Evolutionary conservation across 306 rosid genomes (phyloP).

Genomic region (Prunus salicina): DNA sequence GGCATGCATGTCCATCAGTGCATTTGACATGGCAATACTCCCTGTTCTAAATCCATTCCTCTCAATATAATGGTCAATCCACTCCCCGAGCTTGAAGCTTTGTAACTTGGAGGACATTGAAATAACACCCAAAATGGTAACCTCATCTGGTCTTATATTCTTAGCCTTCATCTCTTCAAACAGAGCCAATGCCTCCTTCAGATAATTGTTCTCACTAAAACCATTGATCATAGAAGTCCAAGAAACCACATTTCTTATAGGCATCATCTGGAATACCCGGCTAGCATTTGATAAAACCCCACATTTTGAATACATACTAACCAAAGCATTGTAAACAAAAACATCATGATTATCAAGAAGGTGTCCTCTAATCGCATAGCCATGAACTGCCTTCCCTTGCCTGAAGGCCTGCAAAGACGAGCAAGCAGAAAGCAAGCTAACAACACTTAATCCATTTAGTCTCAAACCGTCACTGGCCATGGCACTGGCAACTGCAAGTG

Average conservation of each 20-base stretch:
- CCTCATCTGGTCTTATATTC: slow-evolving; percentile 9
- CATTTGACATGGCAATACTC: slow-evolving; percentile 6
- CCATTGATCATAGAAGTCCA: slow-evolving; percentile 18
- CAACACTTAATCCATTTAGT: slow-evolving; percentile 2
- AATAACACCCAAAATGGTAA: slow-evolving; percentile 6
- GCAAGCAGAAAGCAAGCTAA: slow-evolving; percentile 8
- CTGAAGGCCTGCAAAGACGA: neutral
- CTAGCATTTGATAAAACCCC: neutral
- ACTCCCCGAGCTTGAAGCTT: slow-evolving; percentile 1
- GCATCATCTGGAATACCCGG: neutral
- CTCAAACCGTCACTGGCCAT: slow-evolving; percentile 2
- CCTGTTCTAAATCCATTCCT: neutral
- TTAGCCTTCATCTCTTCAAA: neutral
- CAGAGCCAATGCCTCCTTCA: slow-evolving; percentile 3
- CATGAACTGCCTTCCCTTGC: slow-evolving; percentile 13
- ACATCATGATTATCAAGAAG: slow-evolving; percentile 9
- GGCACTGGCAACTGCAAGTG: slow-evolving; percentile 8
- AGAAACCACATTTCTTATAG: slow-evolving; percentile 14
- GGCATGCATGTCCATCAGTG: slow-evolving; percentile 19
- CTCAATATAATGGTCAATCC: slow-evolving; percentile 8
- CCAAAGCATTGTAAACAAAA: slow-evolving; percentile 11
- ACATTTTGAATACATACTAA: slow-evolving; percentile 14
- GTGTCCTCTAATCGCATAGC: slow-evolving; percentile 2
- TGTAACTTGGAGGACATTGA: neutral
- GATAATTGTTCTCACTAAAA: neutral